Base-by-base conservation (phyloP, 2,329 filamentous ascomycete species). In the Penicillium sp. region DNA sequence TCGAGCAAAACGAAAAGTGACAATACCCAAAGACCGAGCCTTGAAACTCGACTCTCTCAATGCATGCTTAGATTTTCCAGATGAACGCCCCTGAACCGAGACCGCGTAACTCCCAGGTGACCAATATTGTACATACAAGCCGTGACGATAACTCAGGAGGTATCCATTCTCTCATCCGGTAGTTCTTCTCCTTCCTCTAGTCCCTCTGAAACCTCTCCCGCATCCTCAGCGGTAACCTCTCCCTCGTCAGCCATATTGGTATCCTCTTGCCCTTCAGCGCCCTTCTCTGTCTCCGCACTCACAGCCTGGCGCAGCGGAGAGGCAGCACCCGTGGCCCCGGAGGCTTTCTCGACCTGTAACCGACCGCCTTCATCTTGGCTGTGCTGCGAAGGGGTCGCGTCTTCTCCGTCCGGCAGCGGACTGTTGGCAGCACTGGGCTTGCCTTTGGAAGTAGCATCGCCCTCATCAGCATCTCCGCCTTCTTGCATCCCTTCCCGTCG, bases 401-500 rank as follows among this genome's bases (percentile, higher is more conserved):
- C 62, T 37, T 80, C 77, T 6, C 73, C 76, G 47, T 76, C 73
- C 25, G 67, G 73, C 45, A 71, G 65, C 18, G 77, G 77, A 33
- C 76, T 79, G 32, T 72, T 76, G 41, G 69, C 68, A 13, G 69
- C 71, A 53, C 72, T 77, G 5, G 64, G 59, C 53, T 73, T 72
- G 18, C 75, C 78, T 34, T 69, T 70, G 1, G 74, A 78, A 2
- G 68, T 71, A 29, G 69, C 69, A 46, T 78, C 78, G 5, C 68
- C 78, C 11, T 77, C 76, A 51, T 77, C 76, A 4, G 73, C 78
- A 34, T 83, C 82, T 57, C 84, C 76, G 4, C 72, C 76, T 52
- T 78, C 84, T 41, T 82, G 84, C 55, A 89, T 89, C 28, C 88
- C 89, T 67, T 94, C 89, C 46, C 89, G 80, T 37, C 88, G 77